These are phyloP conservation scores for Nakaseomyces kungkrabaensis DNA, from an alignment of 1,139 yeast species.

Conservation along the genomic window DNA sequence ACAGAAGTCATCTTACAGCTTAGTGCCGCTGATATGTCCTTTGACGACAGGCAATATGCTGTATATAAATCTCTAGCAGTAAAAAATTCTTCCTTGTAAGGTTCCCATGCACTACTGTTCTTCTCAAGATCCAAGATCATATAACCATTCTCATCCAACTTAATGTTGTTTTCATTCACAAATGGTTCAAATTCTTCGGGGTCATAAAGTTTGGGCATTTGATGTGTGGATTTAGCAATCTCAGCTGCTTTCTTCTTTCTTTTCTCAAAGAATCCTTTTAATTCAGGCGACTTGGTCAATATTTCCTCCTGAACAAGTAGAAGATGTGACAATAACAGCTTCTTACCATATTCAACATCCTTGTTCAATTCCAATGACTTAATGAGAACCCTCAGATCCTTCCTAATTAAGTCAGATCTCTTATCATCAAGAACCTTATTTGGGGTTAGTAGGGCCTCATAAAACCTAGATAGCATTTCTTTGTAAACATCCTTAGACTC, in stretches of 20 bases:
- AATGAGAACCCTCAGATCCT: slow-evolving; percentile 59
- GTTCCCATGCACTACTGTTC: slow-evolving; percentile 49
- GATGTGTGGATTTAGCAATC: slow-evolving; percentile 12
- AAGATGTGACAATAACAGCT: slow-evolving; percentile 54
- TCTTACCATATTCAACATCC: slow-evolving; percentile 46
- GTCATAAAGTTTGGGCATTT: slow-evolving; percentile 2
- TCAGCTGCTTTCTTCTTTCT: slow-evolving; percentile 20
- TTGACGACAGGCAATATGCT: slow-evolving; percentile 56
- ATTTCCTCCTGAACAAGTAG: slow-evolving; percentile 57
- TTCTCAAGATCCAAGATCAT: slow-evolving; percentile 27
- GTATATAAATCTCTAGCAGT: slow-evolving; percentile 62
- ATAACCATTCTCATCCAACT: slow-evolving; percentile 25
- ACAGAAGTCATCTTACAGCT: slow-evolving; percentile 57
- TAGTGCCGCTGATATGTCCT: slow-evolving; percentile 55
- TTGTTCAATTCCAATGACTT: slow-evolving; percentile 53
- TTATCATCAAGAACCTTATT: slow-evolving; percentile 28
- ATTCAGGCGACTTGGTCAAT: slow-evolving; percentile 29
- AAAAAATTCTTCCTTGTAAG: slow-evolving; percentile 67
- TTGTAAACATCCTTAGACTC: slow-evolving; percentile 60
- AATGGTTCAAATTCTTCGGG: slow-evolving; percentile 21
- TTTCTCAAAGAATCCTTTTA: slow-evolving; percentile 24
- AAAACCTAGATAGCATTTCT: slow-evolving; percentile 56
- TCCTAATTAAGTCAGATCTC: slow-evolving; percentile 55
- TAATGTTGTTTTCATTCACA: slow-evolving; percentile 24
- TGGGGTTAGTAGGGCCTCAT: slow-evolving; percentile 41